phyloP scores from a whole-genome alignment of 2,329 filamentous ascomycete species.

The Cercospora zeae-maydis region DNA sequence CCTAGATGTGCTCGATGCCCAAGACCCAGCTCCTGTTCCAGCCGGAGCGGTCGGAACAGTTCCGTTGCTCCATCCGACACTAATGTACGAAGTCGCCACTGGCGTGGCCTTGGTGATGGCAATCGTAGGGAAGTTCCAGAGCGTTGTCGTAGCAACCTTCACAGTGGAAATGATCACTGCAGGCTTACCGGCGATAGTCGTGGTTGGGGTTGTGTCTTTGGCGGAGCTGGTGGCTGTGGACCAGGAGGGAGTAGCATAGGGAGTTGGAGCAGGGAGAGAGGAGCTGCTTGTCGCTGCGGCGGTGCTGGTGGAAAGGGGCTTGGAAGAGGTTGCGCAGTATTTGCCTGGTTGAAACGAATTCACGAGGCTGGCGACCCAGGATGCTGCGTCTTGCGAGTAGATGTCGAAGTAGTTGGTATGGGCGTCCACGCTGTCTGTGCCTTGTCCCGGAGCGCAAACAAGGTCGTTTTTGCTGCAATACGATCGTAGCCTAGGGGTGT shows the following conservation, averaged over 20 bases:
- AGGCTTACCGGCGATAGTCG: background rate
- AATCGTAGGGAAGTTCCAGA: background rate
- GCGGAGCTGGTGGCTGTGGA: background rate
- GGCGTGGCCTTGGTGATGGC: background rate
- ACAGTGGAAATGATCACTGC: background rate
- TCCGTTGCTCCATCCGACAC: background rate
- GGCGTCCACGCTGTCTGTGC: constrained; percentile 33
- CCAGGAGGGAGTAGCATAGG: background rate
- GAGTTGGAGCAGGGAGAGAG: too few species aligned
- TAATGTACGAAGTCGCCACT: background rate
- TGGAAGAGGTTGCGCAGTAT: background rate
- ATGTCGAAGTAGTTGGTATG: constrained; percentile 42
- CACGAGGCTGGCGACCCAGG: constrained; percentile 28
- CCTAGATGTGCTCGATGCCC: background rate
- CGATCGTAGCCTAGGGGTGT: constrained; percentile 35
- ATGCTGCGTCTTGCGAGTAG: constrained; percentile 28
- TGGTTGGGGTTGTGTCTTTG: background rate
- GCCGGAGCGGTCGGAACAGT: background rate
- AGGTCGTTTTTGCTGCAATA: constrained; percentile 42
- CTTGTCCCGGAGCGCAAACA: constrained; percentile 36
- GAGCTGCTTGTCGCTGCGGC: too few species aligned
- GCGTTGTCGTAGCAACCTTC: background rate
- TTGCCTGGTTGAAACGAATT: constrained; percentile 15
- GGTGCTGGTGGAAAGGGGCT: background rate
- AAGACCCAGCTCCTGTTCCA: background rate